Conservation (phyloP, 352 stramenopile species). For the Globisporangium parvum region DNA sequence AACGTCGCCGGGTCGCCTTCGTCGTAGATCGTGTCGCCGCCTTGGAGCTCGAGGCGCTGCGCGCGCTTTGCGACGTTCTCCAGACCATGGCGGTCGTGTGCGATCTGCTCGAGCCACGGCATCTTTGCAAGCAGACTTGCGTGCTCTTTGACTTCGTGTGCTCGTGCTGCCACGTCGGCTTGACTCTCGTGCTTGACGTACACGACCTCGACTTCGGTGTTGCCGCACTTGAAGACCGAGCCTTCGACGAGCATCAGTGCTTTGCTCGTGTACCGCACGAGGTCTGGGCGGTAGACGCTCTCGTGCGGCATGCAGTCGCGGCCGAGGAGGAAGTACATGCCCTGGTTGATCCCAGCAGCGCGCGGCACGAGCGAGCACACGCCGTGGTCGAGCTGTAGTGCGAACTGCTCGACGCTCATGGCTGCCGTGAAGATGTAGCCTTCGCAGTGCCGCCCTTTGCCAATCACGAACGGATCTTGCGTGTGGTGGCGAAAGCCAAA, state of each 20-base stretch:
- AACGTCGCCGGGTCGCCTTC: conserved; percentile 54
- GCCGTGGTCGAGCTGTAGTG: conserved; percentile 53
- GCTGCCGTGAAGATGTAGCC: conserved; percentile 52
- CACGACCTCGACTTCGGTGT: conserved; percentile 54
- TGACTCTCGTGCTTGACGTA: conserved; percentile 34
- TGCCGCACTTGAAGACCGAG: conserved; percentile 56
- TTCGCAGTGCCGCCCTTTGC: conserved; percentile 50
- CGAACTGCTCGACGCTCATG: conserved; percentile 59
- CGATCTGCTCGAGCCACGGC: conserved; percentile 60
- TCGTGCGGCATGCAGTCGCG: conserved; percentile 39
- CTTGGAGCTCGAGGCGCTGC: conserved; percentile 31
- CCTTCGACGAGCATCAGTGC: conserved; percentile 64
- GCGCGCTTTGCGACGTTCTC: conserved; percentile 41
- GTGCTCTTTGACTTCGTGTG: conserved; percentile 41
- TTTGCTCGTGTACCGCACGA: conserved; percentile 63
- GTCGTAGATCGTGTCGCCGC: conserved; percentile 49
- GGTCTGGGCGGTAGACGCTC: conserved; percentile 23
- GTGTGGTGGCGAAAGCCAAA: conserved; percentile 47
- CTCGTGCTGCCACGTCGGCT: conserved; percentile 8
- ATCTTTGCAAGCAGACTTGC: conserved; percentile 34
- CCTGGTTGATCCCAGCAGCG: conserved; percentile 54
- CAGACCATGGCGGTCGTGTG: conserved; percentile 32
- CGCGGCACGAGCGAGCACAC: conserved; percentile 51
- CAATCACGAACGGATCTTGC: conserved; percentile 39
- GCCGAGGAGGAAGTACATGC: conserved; percentile 65